These are phyloP conservation scores for Meyerozyma carpophila DNA, from an alignment of 1,139 yeast genomes.

Conservation along the genomic window DNA sequence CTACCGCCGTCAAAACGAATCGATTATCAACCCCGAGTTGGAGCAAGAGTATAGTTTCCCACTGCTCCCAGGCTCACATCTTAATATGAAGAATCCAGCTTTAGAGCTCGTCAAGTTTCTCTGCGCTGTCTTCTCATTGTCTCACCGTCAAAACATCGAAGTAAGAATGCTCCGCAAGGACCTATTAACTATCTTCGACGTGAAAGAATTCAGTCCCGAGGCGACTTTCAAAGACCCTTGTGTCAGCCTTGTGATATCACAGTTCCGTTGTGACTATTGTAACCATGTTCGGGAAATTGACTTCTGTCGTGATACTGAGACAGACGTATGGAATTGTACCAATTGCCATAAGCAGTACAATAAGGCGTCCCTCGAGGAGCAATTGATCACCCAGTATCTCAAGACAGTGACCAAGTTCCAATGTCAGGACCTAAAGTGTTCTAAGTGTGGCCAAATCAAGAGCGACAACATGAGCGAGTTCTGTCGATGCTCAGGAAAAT, in stretches of 20 bases:
- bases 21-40: constrained; percentile 62
- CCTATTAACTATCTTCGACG: constrained; percentile 64
- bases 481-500: constrained; percentile 85
- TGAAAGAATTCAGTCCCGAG: constrained; percentile 77
- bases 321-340: constrained; percentile 58
- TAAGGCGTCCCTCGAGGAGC: constrained; percentile 71
- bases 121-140: constrained; percentile 68
- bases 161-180: constrained; percentile 73
- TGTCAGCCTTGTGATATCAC: constrained; percentile 58
- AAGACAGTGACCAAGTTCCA: constrained; percentile 55
- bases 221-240: constrained; percentile 78
- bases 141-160: constrained; percentile 61
- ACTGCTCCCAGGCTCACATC: constrained; percentile 62
- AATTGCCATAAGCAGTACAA: constrained; percentile 64
- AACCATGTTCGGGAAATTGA: constrained; percentile 72
- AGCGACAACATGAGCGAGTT: constrained; percentile 66
- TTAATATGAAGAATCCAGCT: constrained; percentile 62
- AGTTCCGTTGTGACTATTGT: constrained; percentile 77
- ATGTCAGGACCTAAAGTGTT: constrained; percentile 77
- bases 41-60: constrained; percentile 69
- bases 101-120: constrained; percentile 74
- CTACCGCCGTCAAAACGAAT: constrained; percentile 64
- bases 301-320: constrained; percentile 62
- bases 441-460: constrained; percentile 65
- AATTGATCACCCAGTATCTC: constrained; percentile 60